Conservation (phyloP, 148 eudicot species). For the Suaeda aralocaspica region DNA sequence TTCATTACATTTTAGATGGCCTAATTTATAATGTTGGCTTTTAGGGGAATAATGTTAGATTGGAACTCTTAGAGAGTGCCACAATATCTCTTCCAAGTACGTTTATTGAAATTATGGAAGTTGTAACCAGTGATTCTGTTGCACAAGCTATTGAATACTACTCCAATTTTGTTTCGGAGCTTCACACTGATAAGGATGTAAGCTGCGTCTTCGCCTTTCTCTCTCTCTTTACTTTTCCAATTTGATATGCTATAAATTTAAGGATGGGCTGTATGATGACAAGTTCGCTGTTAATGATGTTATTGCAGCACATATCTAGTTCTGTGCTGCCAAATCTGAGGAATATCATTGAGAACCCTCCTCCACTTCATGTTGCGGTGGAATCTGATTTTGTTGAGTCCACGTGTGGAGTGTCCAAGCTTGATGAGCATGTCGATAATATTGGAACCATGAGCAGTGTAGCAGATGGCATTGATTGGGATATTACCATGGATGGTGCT, state of each 20-base stretch:
- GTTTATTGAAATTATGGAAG: slow-evolving; percentile 67
- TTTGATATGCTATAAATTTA: neutral
- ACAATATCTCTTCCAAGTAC: slow-evolving; percentile 65
- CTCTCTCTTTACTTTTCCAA: too few species aligned
- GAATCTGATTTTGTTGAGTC: slow-evolving; percentile 46
- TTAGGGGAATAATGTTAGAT: slow-evolving; percentile 79
- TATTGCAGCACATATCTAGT: slow-evolving; percentile 39
- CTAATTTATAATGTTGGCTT: slow-evolving; percentile 16
- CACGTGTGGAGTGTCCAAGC: slow-evolving; percentile 26
- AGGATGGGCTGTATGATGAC: neutral
- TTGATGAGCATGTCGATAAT: slow-evolving; percentile 32
- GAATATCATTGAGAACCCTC: slow-evolving; percentile 58
- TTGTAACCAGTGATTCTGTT: slow-evolving; percentile 60
- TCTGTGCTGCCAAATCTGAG: slow-evolving; percentile 49
- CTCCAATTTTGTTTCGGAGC: slow-evolving; percentile 62
- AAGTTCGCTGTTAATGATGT: slow-evolving; percentile 1
- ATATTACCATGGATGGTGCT: slow-evolving; percentile 75
- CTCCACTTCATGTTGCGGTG: slow-evolving; percentile 41
- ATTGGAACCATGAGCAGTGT: slow-evolving; percentile 33
- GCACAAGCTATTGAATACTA: slow-evolving; percentile 75
- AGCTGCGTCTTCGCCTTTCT: slow-evolving; percentile 25
- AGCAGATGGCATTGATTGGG: slow-evolving; percentile 80
- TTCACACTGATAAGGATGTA: slow-evolving; percentile 71
- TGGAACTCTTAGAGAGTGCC: slow-evolving; percentile 84
- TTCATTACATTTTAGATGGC: neutral